phyloP scores from a whole-genome alignment of 2,329 filamentous ascomycete species.

The Epicoccum nigrum region DNA sequence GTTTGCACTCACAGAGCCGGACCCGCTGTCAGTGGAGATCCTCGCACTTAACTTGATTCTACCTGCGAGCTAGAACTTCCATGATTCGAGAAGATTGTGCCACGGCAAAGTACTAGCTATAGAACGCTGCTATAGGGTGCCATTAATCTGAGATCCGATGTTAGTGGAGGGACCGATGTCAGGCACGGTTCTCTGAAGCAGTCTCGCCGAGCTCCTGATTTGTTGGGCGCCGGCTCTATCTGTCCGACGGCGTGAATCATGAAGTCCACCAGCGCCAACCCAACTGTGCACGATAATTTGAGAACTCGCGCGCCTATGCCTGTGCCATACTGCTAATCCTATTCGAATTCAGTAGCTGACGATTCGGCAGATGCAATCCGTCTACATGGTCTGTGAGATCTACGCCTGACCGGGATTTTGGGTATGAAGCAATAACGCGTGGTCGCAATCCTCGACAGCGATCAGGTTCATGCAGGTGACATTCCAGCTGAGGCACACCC shows the following conservation, averaged over 20 bases:
- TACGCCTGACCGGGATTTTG: neutral
- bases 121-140: slow-evolving; percentile 2
- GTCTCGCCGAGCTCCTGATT: neutral
- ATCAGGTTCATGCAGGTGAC: neutral
- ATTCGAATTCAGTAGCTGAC: neutral
- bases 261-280: neutral
- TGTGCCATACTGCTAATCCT: neutral
- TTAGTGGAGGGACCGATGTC: neutral
- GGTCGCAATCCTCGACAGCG: neutral
- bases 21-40: slow-evolving; percentile 5
- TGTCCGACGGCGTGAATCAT: slow-evolving; percentile 4
- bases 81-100: slow-evolving; percentile 9
- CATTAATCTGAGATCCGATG: neutral
- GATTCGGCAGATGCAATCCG: neutral
- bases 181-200: neutral
- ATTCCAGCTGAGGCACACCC: no score
- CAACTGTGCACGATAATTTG: neutral
- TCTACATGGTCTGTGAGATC: no score
- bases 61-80: neutral
- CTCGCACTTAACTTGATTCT: neutral
- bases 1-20: slow-evolving; percentile 10
- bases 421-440: neutral
- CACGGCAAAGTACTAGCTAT: neutral
- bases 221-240: neutral
- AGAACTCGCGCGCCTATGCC: neutral